Base-by-base conservation (phyloP, 75 land plant genomes). In the Selaginella moellendorffii region DNA sequence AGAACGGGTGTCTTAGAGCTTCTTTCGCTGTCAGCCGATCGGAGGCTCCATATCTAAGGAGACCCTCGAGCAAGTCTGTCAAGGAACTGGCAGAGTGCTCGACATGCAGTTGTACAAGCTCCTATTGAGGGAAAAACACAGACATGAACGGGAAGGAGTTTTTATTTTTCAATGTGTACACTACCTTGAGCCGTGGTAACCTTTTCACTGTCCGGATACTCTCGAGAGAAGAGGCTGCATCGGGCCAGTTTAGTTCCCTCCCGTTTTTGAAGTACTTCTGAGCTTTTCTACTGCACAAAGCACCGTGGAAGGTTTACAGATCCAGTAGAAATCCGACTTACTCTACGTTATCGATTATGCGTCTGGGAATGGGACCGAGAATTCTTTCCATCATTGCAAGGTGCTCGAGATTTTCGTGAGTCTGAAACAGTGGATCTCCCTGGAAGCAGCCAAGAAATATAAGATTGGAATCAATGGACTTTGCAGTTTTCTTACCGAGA, bases 351-450 rank as follows among this genome's bases (percentile, higher is more conserved):
- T 65, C 71, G 29, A 88, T 77, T 83, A 91, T 88, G 28, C 82
- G 82, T 63, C 70, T 74, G 27, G 97, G 97, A 20, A 91, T 65
- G 26, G 96, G 84, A 24, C 97, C 97, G 63, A 91, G 73, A n/a
- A 88, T 86, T 61, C 86, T 79, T 75, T 91, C 97, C 97, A 91
- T 91, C 97, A 91, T 91, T 5, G 97, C 97, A 70, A 91, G 67
- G 66, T 91, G 97, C 73, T 91, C 97, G 73, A 91, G 70, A 54
- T 91, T 91, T 67, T 91, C 97, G 79, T 91, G 97, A 24, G 97
- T 91, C 63, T 91, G 89, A 66, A 91, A 91, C 54, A 91, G 69
- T 63, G 89, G 81, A 62, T 82, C 81, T n/a, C 97, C 97, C 97
- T 91, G 70, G 19, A 67, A 28, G 42, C n/a, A 59, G 26, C 24